These are phyloP conservation scores for Gossypium australe DNA, from an alignment of 345 rosid species.

Conservation along the genomic window DNA sequence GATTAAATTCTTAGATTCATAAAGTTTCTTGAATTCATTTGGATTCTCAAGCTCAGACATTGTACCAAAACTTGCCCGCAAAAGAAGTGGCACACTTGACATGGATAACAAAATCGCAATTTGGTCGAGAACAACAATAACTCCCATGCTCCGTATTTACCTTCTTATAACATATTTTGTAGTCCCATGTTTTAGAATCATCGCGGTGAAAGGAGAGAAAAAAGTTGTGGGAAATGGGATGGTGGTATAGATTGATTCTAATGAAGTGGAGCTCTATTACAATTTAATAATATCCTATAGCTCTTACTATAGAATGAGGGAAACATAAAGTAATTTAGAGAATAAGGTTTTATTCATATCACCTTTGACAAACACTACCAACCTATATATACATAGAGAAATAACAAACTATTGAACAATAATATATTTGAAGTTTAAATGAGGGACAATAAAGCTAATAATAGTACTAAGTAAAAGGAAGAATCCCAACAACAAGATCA, in stretches of 20 bases:
- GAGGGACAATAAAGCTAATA: no score
- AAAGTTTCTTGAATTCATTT: not conserved
- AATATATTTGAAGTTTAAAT: no score
- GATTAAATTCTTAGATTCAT: not conserved
- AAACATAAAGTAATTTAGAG: no score
- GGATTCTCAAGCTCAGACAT: not conserved
- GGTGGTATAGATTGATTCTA: not conserved
- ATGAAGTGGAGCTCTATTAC: not conserved
- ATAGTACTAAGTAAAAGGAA: no score
- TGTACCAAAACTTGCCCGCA: not conserved
- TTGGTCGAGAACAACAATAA: not conserved
- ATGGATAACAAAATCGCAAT: slow-evolving; percentile 14
- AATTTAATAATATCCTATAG: no score
- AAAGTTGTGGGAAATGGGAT: not conserved
- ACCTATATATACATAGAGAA: no score
- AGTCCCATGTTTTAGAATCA: not conserved
- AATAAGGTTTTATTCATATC: no score
- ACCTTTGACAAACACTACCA: no score
- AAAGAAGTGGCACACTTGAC: slow-evolving; percentile 13
- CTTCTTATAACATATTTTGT: not conserved
- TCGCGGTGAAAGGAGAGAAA: no score
- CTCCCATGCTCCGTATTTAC: not conserved
- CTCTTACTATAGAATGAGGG: no score
- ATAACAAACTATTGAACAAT: no score
- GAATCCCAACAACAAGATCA: no score